phyloP scores from a whole-genome alignment of 2,329 filamentous ascomycete genomes.

The Aspergillus sclerotialis region DNA sequence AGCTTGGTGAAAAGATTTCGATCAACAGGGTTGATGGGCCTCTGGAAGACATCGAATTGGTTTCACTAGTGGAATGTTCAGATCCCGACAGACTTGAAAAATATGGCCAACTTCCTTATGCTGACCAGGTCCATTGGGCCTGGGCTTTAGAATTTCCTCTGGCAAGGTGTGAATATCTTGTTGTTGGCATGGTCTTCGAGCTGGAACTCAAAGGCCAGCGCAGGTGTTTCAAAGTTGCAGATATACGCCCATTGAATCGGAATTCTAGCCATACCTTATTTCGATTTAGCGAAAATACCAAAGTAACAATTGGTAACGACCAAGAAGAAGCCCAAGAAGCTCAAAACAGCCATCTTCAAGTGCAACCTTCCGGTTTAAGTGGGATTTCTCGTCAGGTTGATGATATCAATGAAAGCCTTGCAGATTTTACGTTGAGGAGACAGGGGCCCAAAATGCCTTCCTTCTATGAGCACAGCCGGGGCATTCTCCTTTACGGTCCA shows the following conservation, averaged over 20 bases:
- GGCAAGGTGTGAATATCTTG: constrained; percentile 57
- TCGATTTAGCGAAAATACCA: constrained; percentile 26
- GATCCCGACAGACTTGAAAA: constrained; percentile 31
- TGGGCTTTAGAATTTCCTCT: constrained; percentile 41
- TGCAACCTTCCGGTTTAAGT: constrained; percentile 50
- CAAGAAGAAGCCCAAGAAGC: constrained; percentile 9
- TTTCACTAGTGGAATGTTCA: constrained; percentile 57
- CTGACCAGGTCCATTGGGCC: constrained; percentile 41
- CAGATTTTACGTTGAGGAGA: constrained; percentile 41
- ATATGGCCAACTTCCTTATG: constrained; percentile 25
- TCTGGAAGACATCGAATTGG: constrained; percentile 49
- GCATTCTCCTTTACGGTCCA: constrained; percentile 71
- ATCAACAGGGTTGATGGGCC: constrained; percentile 48
- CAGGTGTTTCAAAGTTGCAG: constrained; percentile 54
- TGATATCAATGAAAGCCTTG: constrained; percentile 61
- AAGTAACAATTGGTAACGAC: constrained; percentile 24
- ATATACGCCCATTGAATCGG: constrained; percentile 46
- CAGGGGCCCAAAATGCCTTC: constrained; percentile 29
- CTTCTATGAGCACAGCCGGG: constrained; percentile 42
- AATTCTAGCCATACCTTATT: constrained; percentile 29
- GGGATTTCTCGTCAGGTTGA: constrained; percentile 60
- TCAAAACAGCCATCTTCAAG: constrained; percentile 13
- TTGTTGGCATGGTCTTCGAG: constrained; percentile 65
- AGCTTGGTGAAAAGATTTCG: constrained; percentile 62
- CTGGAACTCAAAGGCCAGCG: constrained; percentile 50